Evolutionary conservation across 1,284 basidiomycete species (phyloP), one percentile per base, ranked within the genome.

Genomic region (Pseudomicrostroma phylloplanum): DNA sequence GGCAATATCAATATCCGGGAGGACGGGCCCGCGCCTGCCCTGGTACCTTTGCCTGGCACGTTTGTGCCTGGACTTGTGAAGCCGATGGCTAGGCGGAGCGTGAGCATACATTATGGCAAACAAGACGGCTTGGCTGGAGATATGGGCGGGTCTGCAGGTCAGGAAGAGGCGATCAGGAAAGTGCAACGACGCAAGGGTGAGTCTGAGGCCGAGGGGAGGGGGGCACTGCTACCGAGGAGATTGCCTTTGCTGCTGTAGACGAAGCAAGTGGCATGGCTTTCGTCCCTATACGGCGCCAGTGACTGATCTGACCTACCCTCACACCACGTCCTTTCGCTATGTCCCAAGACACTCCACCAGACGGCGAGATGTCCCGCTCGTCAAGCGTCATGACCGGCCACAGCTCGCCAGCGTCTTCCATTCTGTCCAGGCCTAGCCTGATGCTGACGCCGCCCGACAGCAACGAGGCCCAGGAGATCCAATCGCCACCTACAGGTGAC

Each of bases 371-470:
- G 21, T 54, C 51, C 6, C 25, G 25, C 21, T 19, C 51, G 7
- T 19, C 13, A 7, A 54, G 51, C 21, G 6, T 26, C 7, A 4
- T 23, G 21, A 25, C 13, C 21, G n/a, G 21, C 51, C 2, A 25
- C 13, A 21, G 51, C 23, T 54, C 51, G 2, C 21, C 19, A 15
- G 51, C 21, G 6, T 26, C 21, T 25, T 15, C 17, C 8, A 26
- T 26, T 8, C n/a, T 17, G 17, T 21, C n/a, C 21, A 2, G 21
- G 13, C 51, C 51, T 6, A 54, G 51, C 21, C 51, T 54, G 6
- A 25, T 54, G 51, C 51, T 54, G 19, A 54, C 51, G 6, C 51
- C 51, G 6, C 51, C 51, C 19, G 51, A 54, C 26, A 54, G 51
- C 51, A 54, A 26, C 13, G 25, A 13, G 21, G 15, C 51, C 4